Evolutionary conservation across 2,329 filamentous ascomycete species (phyloP).

Genomic region (Lasiodiplodia hormozganensis): DNA sequence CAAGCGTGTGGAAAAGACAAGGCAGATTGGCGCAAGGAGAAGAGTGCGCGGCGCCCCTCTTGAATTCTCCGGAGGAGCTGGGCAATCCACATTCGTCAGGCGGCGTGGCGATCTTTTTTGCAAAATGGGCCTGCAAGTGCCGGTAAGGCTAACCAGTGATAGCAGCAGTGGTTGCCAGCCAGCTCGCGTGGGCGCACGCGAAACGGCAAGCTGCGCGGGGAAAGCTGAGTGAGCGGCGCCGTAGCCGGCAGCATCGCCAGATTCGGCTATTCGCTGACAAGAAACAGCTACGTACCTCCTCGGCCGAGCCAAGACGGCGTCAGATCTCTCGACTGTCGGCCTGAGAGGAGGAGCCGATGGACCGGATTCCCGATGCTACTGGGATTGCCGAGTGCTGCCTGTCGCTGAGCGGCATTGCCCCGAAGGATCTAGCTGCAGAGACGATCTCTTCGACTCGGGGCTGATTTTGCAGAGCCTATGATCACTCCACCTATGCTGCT

Average conservation of each 20-base stretch:
- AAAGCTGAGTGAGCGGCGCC: slow-evolving; percentile 18
- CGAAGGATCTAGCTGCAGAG: slow-evolving; percentile 11
- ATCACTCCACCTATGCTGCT: slow-evolving; percentile 8
- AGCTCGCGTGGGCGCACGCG: not conserved
- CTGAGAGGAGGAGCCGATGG: slow-evolving; percentile 8
- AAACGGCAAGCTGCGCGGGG: slow-evolving; percentile 2
- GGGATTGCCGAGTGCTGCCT: slow-evolving; percentile 13
- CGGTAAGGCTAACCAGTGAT: slow-evolving; percentile 10
- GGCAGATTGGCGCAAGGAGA: not conserved
- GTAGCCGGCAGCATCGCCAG: not conserved
- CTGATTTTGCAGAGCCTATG: not conserved
- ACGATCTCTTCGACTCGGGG: slow-evolving; percentile 1
- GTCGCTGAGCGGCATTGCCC: slow-evolving; percentile 1
- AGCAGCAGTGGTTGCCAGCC: slow-evolving; percentile 3
- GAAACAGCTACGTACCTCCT: not conserved
- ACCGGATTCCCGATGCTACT: slow-evolving; percentile 8
- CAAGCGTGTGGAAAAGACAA: not conserved
- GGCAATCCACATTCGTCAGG: slow-evolving; percentile 1
- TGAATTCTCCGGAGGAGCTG: slow-evolving; percentile 25
- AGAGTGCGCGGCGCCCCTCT: slow-evolving; percentile 16
- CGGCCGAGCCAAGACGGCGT: slow-evolving; percentile 23
- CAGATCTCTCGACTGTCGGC: not conserved
- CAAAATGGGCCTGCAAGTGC: not conserved
- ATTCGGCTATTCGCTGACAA: slow-evolving; percentile 8
- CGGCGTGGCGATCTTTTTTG: slow-evolving; percentile 5